Percentiles rank a stretch among this genome's conserved stretches.
Conservation (phyloP, 1,284 basidiomycete species). For the Boletellus deceptivus region DNA sequence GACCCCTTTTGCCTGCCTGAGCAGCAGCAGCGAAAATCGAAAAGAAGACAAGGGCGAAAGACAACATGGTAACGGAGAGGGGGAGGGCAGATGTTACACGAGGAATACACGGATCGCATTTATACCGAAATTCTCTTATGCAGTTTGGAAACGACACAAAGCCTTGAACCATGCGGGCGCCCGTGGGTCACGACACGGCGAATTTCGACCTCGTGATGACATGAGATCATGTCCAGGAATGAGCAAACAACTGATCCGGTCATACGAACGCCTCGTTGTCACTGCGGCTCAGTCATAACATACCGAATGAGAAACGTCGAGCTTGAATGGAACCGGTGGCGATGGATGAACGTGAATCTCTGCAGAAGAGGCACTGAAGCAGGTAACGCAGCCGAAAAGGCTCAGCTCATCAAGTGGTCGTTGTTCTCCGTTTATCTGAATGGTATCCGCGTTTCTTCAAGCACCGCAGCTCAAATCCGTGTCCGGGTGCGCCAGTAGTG, state of each 20-base stretch:
- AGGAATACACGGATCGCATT: slow-evolving; percentile 8
- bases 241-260: neutral
- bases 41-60: slow-evolving; percentile 5
- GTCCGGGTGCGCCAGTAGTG: neutral
- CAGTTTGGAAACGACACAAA: neutral
- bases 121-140: slow-evolving; percentile 6
- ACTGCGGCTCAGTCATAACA: neutral
- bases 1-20: slow-evolving; percentile 26
- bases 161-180: neutral
- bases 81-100: neutral
- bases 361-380: neutral
- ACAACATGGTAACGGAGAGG: neutral
- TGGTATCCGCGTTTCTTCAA: neutral
- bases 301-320: neutral
- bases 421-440: neutral
- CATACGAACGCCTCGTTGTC: neutral
- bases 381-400: neutral
- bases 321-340: slow-evolving; percentile 1
- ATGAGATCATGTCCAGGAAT: neutral
- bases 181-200: neutral
- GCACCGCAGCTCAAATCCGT: neutral
- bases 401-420: neutral
- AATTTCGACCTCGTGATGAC: neutral
- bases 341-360: slow-evolving; percentile 2
- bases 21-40: slow-evolving; percentile 10